These are phyloP conservation scores for Leccinum ponderosum DNA, from an alignment of 1,284 basidiomycete species.

Conservation along the genomic window DNA sequence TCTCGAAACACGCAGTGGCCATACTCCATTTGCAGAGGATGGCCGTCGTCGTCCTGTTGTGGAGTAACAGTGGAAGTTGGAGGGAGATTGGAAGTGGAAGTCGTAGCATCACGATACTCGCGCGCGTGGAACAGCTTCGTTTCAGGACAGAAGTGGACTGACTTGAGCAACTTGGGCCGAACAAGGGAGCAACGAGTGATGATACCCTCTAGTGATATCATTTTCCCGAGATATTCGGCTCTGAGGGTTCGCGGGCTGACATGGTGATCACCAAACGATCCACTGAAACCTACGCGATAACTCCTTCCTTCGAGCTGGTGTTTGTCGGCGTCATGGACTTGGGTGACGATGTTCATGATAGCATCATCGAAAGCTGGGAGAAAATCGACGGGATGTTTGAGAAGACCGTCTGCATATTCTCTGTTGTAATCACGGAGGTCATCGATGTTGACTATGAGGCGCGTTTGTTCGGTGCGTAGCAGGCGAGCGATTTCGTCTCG, in stretches of 20 bases:
- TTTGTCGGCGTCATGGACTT: constrained; percentile 79
- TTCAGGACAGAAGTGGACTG: constrained; percentile 92
- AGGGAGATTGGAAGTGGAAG: constrained; percentile 81
- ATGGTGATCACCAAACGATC: constrained; percentile 99
- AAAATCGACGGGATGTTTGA: constrained; percentile 88
- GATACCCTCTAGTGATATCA: constrained; percentile 98
- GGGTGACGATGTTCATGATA: constrained; percentile 73
- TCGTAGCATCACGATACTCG: constrained; percentile 92
- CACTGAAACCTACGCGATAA: constrained; percentile 91
- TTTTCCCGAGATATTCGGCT: constrained; percentile 88
- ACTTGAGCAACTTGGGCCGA: constrained; percentile 97
- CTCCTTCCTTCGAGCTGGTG: constrained; percentile 80
- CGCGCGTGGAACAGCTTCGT: constrained; percentile 86
- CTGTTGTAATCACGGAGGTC: constrained; percentile 94
- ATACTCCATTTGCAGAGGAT: constrained; percentile 89
- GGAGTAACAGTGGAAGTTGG: constrained; percentile 92
- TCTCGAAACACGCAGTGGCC: constrained; percentile 93
- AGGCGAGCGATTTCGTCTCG: constrained; percentile 84
- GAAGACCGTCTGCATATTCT: constrained; percentile 77
- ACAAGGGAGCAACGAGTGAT: constrained; percentile 98
- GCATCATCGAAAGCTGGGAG: constrained; percentile 94
- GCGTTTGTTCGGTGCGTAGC: constrained; percentile 82
- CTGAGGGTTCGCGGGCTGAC: constrained; percentile 93
- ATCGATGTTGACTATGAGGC: constrained; percentile 96
- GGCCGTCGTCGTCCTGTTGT: constrained; percentile 89